Evolutionary conservation across 805 yeast species (phyloP), one percentile per base, ranked within the genome.

Genomic region (Dipodascus geniculatus): DNA sequence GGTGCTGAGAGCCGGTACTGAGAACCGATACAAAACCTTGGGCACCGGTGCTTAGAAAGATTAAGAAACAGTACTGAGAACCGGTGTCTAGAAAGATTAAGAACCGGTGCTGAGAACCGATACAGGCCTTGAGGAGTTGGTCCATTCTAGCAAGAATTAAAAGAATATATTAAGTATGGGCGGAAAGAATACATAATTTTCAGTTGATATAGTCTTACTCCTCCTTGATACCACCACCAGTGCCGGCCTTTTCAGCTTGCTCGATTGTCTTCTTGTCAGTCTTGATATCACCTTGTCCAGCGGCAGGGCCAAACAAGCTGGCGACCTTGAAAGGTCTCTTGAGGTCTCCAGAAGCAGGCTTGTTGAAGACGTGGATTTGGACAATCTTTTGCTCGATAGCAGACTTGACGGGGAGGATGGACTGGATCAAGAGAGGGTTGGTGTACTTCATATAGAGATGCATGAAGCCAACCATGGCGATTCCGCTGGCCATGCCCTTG

Each of bases 401-500:
- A 62, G 86, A 74, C 80, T 93, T 93, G 64, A 93, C 74, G 52
- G 96, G 91, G 52, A 95, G 80, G 62, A 93, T 80, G 59, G 90
- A 82, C 76, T 93, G 98, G 89, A 91, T 85, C 61, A 93, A 82
- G 68, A 93, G 79, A 56, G 99, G 99, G 74, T 93, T 89, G 70
- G 97, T 89, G 78, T 88, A 93, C 73, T 88, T 85, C 95, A 93
- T 81, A 81, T 91, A 91, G 58, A 93, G 66, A 72, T 93, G 99
- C 98, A 91, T 90, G 82, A 91, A 86, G 23, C 85, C 95, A 90
- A 93, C 90, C 96, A 93, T 88, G 64, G 95, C 96, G 62, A 90
- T 68, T 59, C 95, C 85, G 58, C 95, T 86, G 77, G 84, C 82
- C 61, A 88, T 79, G 59, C 95, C 81, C 72, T 86, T 88, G 71